A percentile compares a stretch with the other conserved stretches of the same genome.
phyloP scores from a whole-genome alignment of 2,329 filamentous ascomycete genomes.

The Ceratocystis harringtonii region DNA sequence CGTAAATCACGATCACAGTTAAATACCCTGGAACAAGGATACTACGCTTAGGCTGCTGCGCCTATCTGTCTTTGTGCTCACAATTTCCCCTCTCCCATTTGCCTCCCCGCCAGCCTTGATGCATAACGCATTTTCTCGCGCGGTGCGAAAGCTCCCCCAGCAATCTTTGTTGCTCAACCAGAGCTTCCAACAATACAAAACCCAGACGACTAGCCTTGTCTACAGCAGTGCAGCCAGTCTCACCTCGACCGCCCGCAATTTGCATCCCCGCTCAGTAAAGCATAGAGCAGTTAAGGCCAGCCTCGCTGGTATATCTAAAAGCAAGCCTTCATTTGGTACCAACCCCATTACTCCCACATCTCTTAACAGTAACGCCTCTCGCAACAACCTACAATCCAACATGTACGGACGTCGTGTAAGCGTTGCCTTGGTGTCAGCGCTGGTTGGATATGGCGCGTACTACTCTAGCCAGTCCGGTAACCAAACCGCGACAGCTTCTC shows the following conservation, averaged over 20 bases:
- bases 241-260: not conserved
- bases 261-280: slow-evolving; percentile 15
- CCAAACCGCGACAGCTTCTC: slow-evolving; percentile 23
- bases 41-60: not conserved
- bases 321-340: slow-evolving; percentile 16
- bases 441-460: slow-evolving; percentile 61
- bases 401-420: slow-evolving; percentile 62
- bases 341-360: slow-evolving; percentile 20
- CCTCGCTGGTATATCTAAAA: not conserved
- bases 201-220: not conserved
- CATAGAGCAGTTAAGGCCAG: slow-evolving; percentile 15
- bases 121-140: slow-evolving; percentile 13
- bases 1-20: not conserved
- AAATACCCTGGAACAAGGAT: not conserved
- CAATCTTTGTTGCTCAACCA: slow-evolving; percentile 6
- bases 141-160: slow-evolving; percentile 14
- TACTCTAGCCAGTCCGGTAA: slow-evolving; percentile 36
- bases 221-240: slow-evolving; percentile 4
- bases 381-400: slow-evolving; percentile 45
- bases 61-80: not conserved
- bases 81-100: not conserved
- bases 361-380: slow-evolving; percentile 24
- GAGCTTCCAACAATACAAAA: not conserved
- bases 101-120: slow-evolving; percentile 6
- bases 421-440: slow-evolving; percentile 50